Evolutionary conservation across 208 protist species (phyloP).

Genomic region (Tetramitus jugosus): DNA sequence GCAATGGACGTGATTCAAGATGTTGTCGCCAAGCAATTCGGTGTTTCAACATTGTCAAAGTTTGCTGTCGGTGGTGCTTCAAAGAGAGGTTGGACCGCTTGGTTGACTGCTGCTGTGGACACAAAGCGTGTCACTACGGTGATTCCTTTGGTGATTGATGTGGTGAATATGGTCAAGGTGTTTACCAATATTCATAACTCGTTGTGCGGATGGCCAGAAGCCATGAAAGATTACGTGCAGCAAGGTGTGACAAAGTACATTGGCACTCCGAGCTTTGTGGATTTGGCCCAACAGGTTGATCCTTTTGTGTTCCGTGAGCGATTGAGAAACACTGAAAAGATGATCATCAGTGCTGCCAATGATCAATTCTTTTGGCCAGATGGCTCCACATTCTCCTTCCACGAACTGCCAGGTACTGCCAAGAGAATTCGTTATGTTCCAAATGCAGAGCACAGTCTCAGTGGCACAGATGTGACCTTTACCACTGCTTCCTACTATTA

Average conservation of each 20-base stretch:
- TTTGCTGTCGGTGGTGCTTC: not conserved
- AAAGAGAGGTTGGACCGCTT: conserved; percentile 4
- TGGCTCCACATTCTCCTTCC: not conserved
- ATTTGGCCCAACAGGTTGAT: not conserved
- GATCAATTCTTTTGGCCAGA: not conserved
- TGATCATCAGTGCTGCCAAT: not conserved
- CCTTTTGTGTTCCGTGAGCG: not conserved
- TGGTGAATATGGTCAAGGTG: not conserved
- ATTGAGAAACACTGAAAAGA: not conserved
- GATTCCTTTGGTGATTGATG: not conserved
- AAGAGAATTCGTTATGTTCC: not conserved
- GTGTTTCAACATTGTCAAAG: not conserved
- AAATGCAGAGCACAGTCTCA: not conserved
- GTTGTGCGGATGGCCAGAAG: not conserved
- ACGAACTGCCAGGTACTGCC: not conserved
- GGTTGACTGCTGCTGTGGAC: not conserved
- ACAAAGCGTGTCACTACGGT: not conserved
- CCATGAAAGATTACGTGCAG: not conserved
- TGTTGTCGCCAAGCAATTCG: not conserved
- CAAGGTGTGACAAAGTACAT: not conserved
- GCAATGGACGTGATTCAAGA: not conserved
- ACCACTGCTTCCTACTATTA: not conserved
- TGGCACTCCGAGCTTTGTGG: not conserved
- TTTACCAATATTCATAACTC: not conserved
- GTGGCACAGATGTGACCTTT: not conserved